A percentile compares a stretch with the other conserved stretches of the same genome.
Conservation (phyloP, 768 basidiomycete species). For the Chlorophyllum brunneum region DNA sequence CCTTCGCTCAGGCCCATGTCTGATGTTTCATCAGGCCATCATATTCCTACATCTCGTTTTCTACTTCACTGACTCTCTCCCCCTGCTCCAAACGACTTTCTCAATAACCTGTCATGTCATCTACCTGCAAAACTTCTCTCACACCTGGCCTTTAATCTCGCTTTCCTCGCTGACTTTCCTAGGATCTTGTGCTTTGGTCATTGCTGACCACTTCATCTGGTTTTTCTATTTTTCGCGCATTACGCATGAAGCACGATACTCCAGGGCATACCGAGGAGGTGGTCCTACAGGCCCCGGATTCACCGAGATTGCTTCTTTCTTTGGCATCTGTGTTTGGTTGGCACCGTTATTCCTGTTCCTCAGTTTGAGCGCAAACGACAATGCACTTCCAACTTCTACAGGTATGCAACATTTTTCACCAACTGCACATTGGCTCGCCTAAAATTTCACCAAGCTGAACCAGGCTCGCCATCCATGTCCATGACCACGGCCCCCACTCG, state of each 20-base stretch:
- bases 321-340: slow-evolving; percentile 82
- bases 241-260: slow-evolving; percentile 59
- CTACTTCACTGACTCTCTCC: slow-evolving; percentile 78
- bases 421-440: background rate
- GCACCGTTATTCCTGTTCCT: slow-evolving; percentile 93
- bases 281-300: slow-evolving; percentile 43
- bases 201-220: slow-evolving; percentile 92
- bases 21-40: slow-evolving; percentile 53
- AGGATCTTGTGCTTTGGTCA: slow-evolving; percentile 78
- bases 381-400: slow-evolving; percentile 78
- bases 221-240: slow-evolving; percentile 89
- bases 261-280: slow-evolving; percentile 41
- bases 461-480: slow-evolving; percentile 36
- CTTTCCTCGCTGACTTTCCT: slow-evolving; percentile 83
- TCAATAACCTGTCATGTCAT: slow-evolving; percentile 82
- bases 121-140: slow-evolving; percentile 91
- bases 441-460: slow-evolving; percentile 25
- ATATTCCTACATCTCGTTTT: slow-evolving; percentile 75
- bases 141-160: slow-evolving; percentile 89
- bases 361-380: slow-evolving; percentile 94
- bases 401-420: slow-evolving; percentile 29
- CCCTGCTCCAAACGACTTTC: slow-evolving; percentile 68
- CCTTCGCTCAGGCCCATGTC: background rate
- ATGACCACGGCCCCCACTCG: slow-evolving; percentile 24
- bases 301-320: slow-evolving; percentile 79